Conservation (phyloP, 306 rosid species). For the Corylus heterophylla region DNA sequence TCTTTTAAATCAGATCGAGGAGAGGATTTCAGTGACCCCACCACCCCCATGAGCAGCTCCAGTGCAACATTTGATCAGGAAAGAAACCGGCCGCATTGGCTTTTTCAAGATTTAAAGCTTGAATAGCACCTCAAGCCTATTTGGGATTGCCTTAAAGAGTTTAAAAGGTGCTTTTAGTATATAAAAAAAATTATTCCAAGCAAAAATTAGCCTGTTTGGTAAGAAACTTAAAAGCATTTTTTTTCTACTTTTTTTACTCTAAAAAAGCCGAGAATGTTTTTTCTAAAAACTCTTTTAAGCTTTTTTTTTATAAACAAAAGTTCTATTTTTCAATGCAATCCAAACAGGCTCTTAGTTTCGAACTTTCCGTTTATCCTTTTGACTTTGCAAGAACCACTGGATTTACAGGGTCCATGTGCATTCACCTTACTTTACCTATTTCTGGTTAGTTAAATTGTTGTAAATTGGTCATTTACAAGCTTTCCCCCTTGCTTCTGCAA, state of each 20-base stretch:
- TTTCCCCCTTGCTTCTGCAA: slow-evolving; percentile 13
- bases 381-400: slow-evolving; percentile 40
- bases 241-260: too few species aligned
- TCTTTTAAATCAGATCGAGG: slow-evolving; percentile 74
- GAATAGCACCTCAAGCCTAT: slow-evolving; percentile 33
- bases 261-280: too few species aligned
- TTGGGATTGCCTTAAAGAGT: too few species aligned
- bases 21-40: slow-evolving; percentile 69
- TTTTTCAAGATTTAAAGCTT: slow-evolving; percentile 72
- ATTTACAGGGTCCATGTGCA: slow-evolving; percentile 42
- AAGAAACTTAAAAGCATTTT: too few species aligned
- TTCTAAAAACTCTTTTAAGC: too few species aligned
- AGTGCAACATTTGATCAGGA: slow-evolving; percentile 73
- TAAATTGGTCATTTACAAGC: slow-evolving; percentile 36
- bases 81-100: slow-evolving; percentile 71
- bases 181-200: too few species aligned
- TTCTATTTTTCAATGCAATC: too few species aligned
- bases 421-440: slow-evolving; percentile 26
- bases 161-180: too few species aligned
- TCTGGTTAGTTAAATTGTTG: slow-evolving; percentile 28
- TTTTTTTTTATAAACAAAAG: too few species aligned
- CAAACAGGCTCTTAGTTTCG: too few species aligned
- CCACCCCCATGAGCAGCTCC: slow-evolving; percentile 72
- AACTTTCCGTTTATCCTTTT: slow-evolving; percentile 31
- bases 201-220: too few species aligned